These are phyloP conservation scores for Crithidia sp. DNA, from an alignment of 208 protist species.

Conservation along the genomic window DNA sequence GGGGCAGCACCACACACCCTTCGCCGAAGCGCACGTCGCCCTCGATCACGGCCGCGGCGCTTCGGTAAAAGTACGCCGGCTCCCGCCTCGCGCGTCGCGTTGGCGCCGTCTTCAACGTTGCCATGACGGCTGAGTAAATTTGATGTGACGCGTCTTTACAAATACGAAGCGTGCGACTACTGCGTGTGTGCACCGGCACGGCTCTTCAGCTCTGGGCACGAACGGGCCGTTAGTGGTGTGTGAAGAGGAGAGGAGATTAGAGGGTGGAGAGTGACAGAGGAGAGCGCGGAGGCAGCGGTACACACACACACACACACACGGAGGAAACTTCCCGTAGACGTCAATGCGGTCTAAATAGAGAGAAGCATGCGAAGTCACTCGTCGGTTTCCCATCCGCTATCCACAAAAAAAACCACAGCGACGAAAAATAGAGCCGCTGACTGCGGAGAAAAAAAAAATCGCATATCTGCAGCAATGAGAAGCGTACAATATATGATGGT, in stretches of 20 bases:
- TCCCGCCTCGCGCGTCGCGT: not conserved
- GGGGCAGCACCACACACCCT: constrained; percentile 58
- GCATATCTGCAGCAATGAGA: too few relatives aligned
- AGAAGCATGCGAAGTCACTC: too few relatives aligned
- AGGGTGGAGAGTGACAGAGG: not conserved
- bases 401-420: not conserved
- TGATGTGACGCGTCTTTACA: too few relatives aligned
- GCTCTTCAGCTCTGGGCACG: too few relatives aligned
- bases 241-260: not conserved
- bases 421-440: not conserved
- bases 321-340: too few relatives aligned
- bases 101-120: not conserved
- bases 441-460: not conserved
- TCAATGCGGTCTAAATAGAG: too few relatives aligned
- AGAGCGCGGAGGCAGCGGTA: too few relatives aligned
- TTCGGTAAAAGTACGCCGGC: constrained; percentile 31
- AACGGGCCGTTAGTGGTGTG: not conserved
- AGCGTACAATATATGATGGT: too few relatives aligned
- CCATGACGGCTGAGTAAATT: not conserved
- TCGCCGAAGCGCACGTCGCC: constrained; percentile 49
- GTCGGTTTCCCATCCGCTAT: not conserved
- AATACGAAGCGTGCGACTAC: too few relatives aligned
- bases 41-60: constrained; percentile 36
- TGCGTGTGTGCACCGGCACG: too few relatives aligned
- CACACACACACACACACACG: too few relatives aligned